Conservation (phyloP, 2,329 filamentous ascomycete species). For the Cryphonectria nitschkei region DNA sequence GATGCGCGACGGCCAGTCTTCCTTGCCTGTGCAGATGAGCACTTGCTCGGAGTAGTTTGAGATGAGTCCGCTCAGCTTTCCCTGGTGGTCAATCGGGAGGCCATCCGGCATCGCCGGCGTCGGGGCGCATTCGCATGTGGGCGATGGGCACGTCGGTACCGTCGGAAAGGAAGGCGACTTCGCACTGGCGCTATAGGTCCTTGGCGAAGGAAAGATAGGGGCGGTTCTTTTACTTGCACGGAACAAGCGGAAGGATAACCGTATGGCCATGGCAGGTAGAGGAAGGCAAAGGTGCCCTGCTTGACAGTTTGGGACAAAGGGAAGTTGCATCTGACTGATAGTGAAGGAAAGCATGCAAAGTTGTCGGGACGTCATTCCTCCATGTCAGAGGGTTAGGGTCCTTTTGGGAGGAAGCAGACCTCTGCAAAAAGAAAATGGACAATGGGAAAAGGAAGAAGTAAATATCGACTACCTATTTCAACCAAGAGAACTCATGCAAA, state of each 20-base stretch:
- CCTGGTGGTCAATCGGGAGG: conserved; percentile 74
- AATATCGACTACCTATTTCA: too few species aligned
- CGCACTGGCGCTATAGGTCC: conserved; percentile 21
- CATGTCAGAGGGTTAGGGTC: not conserved
- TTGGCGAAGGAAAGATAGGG: not conserved
- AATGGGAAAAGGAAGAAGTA: too few species aligned
- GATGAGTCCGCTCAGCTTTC: conserved; percentile 75
- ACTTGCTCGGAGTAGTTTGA: conserved; percentile 80
- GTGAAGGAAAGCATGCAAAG: not conserved
- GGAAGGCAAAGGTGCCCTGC: not conserved
- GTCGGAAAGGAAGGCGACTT: conserved; percentile 43
- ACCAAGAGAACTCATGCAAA: too few species aligned
- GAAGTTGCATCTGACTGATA: not conserved
- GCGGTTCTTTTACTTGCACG: conserved; percentile 7
- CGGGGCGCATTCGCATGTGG: conserved; percentile 75
- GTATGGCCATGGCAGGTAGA: not conserved
- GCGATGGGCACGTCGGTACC: conserved; percentile 67
- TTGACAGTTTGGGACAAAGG: not conserved
- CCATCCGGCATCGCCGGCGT: conserved; percentile 66
- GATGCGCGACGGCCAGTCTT: conserved; percentile 82
- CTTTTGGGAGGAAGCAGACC: too few species aligned
- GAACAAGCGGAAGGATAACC: conserved; percentile 4
- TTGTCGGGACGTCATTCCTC: not conserved
- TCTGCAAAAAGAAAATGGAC: too few species aligned
- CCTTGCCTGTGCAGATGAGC: conserved; percentile 77